A percentile compares a stretch with the other conserved stretches of the same genome.
Evolutionary conservation across 495 filamentous ascomycete species (phyloP).

Genomic region (Collariella sp.): DNA sequence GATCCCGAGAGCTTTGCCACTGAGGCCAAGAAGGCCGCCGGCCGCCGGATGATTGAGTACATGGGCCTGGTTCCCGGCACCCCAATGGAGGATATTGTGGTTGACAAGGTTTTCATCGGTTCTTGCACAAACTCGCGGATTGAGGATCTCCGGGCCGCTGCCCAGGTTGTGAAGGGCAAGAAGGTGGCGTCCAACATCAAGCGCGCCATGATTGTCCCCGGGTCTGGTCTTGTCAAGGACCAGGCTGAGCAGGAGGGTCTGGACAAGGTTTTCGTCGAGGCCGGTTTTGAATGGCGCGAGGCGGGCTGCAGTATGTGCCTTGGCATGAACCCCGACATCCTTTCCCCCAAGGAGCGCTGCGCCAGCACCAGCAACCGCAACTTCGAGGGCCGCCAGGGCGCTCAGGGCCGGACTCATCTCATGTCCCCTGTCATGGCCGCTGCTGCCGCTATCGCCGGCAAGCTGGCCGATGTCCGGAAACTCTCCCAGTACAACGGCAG

Average conservation of each 20-base stretch:
- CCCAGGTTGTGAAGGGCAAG: conserved; percentile 73
- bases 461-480: conserved; percentile 83
- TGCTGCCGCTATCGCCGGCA: conserved; percentile 80
- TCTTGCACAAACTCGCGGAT: conserved; percentile 97
- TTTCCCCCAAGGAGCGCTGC: conserved; percentile 88
- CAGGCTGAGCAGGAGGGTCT: conserved; percentile 89
- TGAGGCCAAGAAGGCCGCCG: conserved; percentile 66
- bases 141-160: conserved; percentile 87
- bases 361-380: conserved; percentile 95
- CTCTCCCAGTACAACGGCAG: conserved; percentile 53
- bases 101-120: conserved; percentile 97
- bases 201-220: conserved; percentile 91
- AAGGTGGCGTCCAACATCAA: conserved; percentile 82
- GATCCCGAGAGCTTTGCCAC: conserved; percentile 78
- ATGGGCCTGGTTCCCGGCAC: conserved; percentile 87
- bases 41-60: conserved; percentile 79
- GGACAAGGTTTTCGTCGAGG: conserved; percentile 82
- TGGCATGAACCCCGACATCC: conserved; percentile 98
- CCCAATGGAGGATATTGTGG: conserved; percentile 75
- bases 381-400: conserved; percentile 94
- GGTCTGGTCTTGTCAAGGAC: conserved; percentile 88
- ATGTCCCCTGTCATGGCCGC: conserved; percentile 98
- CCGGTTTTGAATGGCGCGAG: conserved; percentile 96
- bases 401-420: conserved; percentile 84
- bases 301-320: conserved; percentile 98